Evolutionary conservation across 2,329 filamentous ascomycete species (phyloP), one percentile per base, ranked within the genome.

Genomic region (Apiospora aurea): DNA sequence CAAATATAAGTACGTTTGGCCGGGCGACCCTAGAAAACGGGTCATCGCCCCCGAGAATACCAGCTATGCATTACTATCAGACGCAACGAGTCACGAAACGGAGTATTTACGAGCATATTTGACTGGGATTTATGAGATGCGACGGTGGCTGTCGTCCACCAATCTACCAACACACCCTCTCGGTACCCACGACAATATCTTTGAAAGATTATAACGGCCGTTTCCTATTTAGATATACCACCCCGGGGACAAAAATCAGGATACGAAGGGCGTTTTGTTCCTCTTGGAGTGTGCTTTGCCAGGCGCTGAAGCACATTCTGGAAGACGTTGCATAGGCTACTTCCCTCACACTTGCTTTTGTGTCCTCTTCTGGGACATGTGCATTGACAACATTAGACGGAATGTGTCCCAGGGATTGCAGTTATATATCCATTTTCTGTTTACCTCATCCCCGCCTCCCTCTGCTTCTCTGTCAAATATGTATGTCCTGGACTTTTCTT

Each of bases 181-280:
- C 57, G 6, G 34, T n/a, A 41, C 34, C 34, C n/a, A 64, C 57
- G 41, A 64, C 57, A 64, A 41, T 21, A 64, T 41, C 57, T 61
- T 61, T 64, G 16, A 38, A 64, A 64, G 57, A 64, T 64, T 64
- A 64, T 64, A n/a, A 64, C 57, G 57, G 57, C 57, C 57, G 57
- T 41, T 64, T 64, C 29, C 18, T 41, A 64, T 41, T 64, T 64
- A 64, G 34, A 38, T 64, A 64, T 64, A 64, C 57, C 57, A 64
- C 57, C 57, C 10, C 18, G 34, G 21, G 34, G 57, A 21, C 57
- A 64, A 64, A 64, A 11, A 64, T 38, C 29, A 64, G 34, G 57
- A 24, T 29, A 41, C 57, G 57, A 64, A n/a, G 57, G 57, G 57
- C 57, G 53, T 61, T 61, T 61, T 61, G 21, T 61, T 21, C 34